Base-by-base conservation (phyloP, 2,329 filamentous ascomycete genomes). In the Pyricularia sp. region DNA sequence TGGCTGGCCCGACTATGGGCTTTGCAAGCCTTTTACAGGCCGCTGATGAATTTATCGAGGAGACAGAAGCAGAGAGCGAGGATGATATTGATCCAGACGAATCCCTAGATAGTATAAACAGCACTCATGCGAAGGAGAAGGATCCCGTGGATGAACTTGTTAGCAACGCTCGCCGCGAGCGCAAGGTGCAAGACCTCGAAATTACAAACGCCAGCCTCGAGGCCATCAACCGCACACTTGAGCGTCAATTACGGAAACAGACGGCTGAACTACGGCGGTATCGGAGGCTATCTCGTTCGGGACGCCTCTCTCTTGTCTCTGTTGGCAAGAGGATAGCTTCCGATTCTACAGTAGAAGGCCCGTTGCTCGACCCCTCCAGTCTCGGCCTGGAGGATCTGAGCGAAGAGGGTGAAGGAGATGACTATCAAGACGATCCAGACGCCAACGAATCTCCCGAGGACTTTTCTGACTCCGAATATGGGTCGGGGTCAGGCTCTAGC, bases 181-280 rank as follows among this genome's bases (percentile, higher is more conserved):
- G 94, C 67, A 99, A 97, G 78, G 93, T 99, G 0, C 84, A 97
- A 69, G 94, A 99, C 73, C 80, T 99, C 6, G 91, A 99, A 73
- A 99, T 99, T 68, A 96, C 90, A 65, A 99, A 99, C 72, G 94
- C 91, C 1, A 97, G 93, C 1, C 82, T 99, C 3, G 84, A 96
- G 65, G 94, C 94, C 55, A 97, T 99, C 77, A 99, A 99, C 73
- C 84, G 93, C 64, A 94, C 92, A 0, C 78, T 99, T 0, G 94
- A 99, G 76, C 85, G 91, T 28, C 91, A 97, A 73, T 82, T 99
- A 70, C 86, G 92, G 30, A 96, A 96, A 73, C 93, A 97, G 71
- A 93, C 90, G 49, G 85, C 89, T 0, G 94, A 99, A 73, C 75
- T 99, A 35, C 87, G 94, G 65, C 84, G 93, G 59, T 97, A 88